Evolutionary conservation across 2,329 filamentous ascomycete genomes (phyloP).

Genomic region (Hirsutella minnesotensis): DNA sequence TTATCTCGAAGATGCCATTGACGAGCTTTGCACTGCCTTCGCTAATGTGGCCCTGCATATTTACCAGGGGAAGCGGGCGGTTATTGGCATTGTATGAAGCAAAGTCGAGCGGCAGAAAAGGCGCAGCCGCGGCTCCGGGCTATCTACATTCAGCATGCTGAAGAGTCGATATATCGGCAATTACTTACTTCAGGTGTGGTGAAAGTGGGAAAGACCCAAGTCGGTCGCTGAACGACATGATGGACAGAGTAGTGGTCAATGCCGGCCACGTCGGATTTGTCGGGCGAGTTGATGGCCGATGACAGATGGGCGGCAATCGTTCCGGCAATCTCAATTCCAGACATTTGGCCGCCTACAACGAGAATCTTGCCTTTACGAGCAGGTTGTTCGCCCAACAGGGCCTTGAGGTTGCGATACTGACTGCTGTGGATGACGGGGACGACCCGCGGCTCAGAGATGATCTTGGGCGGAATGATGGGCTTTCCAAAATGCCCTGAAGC

Average conservation of each 20-base stretch:
- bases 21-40: conserved; percentile 41
- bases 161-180: neutral
- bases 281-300: conserved; percentile 43
- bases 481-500: conserved; percentile 67
- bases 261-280: conserved; percentile 23
- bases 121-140: conserved; percentile 35
- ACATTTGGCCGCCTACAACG: conserved; percentile 72
- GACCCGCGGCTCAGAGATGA: conserved; percentile 19
- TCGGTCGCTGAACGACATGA: conserved; percentile 57
- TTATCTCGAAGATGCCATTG: conserved; percentile 37
- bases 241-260: conserved; percentile 46
- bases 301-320: conserved; percentile 63
- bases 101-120: conserved; percentile 64
- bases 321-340: conserved; percentile 65
- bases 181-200: conserved; percentile 35
- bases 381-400: conserved; percentile 29
- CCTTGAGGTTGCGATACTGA: conserved; percentile 43
- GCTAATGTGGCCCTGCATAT: conserved; percentile 53
- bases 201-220: conserved; percentile 58
- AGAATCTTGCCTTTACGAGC: conserved; percentile 47
- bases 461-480: conserved; percentile 35
- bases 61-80: conserved; percentile 45
- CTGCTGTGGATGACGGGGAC: conserved; percentile 58
- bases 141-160: conserved; percentile 9
- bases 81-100: conserved; percentile 57